Conservation (phyloP, 2,329 filamentous ascomycete genomes). For the Neonectria magnoliae region DNA sequence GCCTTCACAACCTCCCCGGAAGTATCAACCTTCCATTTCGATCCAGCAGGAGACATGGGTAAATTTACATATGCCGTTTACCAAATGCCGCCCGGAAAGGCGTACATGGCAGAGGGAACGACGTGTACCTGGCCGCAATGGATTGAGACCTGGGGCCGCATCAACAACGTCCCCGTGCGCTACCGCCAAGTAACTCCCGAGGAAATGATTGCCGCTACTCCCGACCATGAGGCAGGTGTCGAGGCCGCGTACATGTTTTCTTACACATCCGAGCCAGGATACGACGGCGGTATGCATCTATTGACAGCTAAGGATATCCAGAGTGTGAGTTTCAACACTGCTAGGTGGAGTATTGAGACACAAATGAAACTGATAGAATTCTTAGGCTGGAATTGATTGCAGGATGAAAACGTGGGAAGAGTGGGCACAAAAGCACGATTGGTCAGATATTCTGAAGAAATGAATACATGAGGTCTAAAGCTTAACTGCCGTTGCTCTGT, state of each 20-base stretch:
- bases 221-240: slow-evolving; percentile 53
- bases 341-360: too few relatives aligned
- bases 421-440: too few relatives aligned
- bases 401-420: too few relatives aligned
- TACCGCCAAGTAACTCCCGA: slow-evolving; percentile 54
- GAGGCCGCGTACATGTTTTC: slow-evolving; percentile 59
- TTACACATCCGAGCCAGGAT: slow-evolving; percentile 59
- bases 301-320: slow-evolving; percentile 55
- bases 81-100: slow-evolving; percentile 59
- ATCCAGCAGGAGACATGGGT: slow-evolving; percentile 57
- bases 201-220: slow-evolving; percentile 51
- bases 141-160: slow-evolving; percentile 52
- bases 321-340: slow-evolving; percentile 47
- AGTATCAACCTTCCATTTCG: slow-evolving; percentile 54
- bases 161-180: slow-evolving; percentile 46
- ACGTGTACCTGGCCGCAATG: slow-evolving; percentile 59
- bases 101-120: slow-evolving; percentile 60
- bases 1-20: slow-evolving; percentile 55
- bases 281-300: slow-evolving; percentile 58
- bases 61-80: slow-evolving; percentile 60
- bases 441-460: too few relatives aligned
- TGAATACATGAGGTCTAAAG: too few relatives aligned
- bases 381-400: too few relatives aligned
- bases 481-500: too few relatives aligned
- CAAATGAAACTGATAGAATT: too few relatives aligned